Evolutionary conservation across 2,329 filamentous ascomycete genomes (phyloP).

Genomic region (Aspergillus sp.): DNA sequence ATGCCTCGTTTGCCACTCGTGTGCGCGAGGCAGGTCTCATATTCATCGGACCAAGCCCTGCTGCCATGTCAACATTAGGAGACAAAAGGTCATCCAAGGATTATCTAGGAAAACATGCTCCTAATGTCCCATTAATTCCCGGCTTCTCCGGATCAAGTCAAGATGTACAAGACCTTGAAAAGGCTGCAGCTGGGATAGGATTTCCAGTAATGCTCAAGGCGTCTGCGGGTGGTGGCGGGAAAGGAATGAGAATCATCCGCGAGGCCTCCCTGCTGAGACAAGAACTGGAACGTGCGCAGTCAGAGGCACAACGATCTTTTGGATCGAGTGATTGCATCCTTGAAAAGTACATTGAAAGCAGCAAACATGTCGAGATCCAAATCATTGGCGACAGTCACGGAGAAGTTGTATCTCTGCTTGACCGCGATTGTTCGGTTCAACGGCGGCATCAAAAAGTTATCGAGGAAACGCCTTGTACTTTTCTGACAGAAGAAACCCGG

Average conservation of each 20-base stretch:
- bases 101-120: slow-evolving; percentile 18
- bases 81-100: slow-evolving; percentile 24
- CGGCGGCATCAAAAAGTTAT: slow-evolving; percentile 50
- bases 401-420: slow-evolving; percentile 15
- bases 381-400: slow-evolving; percentile 39
- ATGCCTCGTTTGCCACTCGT: slow-evolving; percentile 24
- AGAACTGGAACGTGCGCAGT: slow-evolving; percentile 34
- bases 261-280: slow-evolving; percentile 23
- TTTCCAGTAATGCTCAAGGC: slow-evolving; percentile 46
- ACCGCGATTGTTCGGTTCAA: slow-evolving; percentile 50
- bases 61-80: slow-evolving; percentile 28
- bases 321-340: slow-evolving; percentile 39
- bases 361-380: slow-evolving; percentile 49
- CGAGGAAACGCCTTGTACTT: slow-evolving; percentile 42
- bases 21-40: slow-evolving; percentile 24
- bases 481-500: slow-evolving; percentile 26
- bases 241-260: slow-evolving; percentile 37
- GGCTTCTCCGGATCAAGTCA: slow-evolving; percentile 19
- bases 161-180: slow-evolving; percentile 13
- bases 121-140: slow-evolving; percentile 23
- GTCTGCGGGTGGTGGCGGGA: slow-evolving; percentile 46
- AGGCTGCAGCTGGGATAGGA: slow-evolving; percentile 19
- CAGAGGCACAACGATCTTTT: slow-evolving; percentile 40
- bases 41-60: slow-evolving; percentile 28
- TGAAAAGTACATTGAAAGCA: slow-evolving; percentile 38